Evolutionary conservation across 306 rosid genomes (phyloP), one percentile per base, ranked within the genome.

Genomic region (Comarum palustre): DNA sequence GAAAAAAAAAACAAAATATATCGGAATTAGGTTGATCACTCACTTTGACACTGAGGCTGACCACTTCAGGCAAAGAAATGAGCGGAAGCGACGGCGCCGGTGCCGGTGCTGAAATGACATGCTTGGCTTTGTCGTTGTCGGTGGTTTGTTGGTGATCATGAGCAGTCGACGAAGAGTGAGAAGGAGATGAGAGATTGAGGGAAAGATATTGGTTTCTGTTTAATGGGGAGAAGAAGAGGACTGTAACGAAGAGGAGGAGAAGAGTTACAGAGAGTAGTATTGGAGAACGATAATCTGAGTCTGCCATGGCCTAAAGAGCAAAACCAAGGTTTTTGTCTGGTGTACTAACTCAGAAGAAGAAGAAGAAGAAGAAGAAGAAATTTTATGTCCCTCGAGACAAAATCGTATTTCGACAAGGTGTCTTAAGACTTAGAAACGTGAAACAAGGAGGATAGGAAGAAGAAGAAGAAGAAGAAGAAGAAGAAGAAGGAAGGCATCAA

Each of bases 221-320:
- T 2, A 77, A 77, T 5, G 76, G 66, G 29, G 81, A 70, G 66
- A 61, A 73, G 39, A 43, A 70, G 45, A 77, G 38, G 57, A 54
- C 43, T 0, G 64, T 8, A 1, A 77, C 13, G 22, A 69, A 54
- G 72, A 71, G 59, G 55, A 72, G 29, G 29, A 63, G 20, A 2
- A 76, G 25, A 48, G 63, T 50, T 4, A 69, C 48, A 4, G 46
- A 48, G 54, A 76, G 75, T 0, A 58, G 1, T 34, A 34, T 34
- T 0, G 75, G 80, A 2, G 80, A 69, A 8, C 58, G 38, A 13
- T 47, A 47, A 47, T 20, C 46, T 25, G 41, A 6, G 14, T n/a
- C 48, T 31, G 32, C 42, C 75, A 59, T 69, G 48, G 71, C 58
- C 59, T 57, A 5, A 4, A 8, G 64, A 24, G 29, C 59, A 45